Evolutionary conservation across 257 asterid species (phyloP), one percentile per base, ranked within the genome.

Genomic region (Phtheirospermum japonicum): DNA sequence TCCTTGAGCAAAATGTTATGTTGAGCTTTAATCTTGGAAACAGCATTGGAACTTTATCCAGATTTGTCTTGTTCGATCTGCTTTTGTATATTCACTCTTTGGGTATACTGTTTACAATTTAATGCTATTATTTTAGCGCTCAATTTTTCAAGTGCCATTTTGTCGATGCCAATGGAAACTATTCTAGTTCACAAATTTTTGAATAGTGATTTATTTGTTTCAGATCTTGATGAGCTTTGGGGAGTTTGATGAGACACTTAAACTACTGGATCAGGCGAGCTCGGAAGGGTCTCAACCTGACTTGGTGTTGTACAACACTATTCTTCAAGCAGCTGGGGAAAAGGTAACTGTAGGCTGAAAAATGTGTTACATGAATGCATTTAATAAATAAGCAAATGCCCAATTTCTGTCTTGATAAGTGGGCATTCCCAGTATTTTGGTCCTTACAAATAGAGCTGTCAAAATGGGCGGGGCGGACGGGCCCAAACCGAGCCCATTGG

Each of bases 221-320:
- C 73, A 90, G 98, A 75, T 74, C 65, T 53, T 82, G 79, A 59
- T 86, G 78, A 68, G 46, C 67, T 58, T 57, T 53, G 82, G 77
- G 32, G 84, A 79, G 60, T 84, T 84, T 20, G 74, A 65, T 57
- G 85, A 77, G 70, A 86, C 89, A 49, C 67, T 88, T 62, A 59
- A 74, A 65, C 71, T 86, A 67, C 72, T 91, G 49, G 61, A 76
- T 71, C 79, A 63, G 58, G 79, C 77, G 33, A 65, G 40, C 67
- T 72, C 72, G n/a, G 92, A 86, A 64, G 82, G 81, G 75, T 63
- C 80, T 42, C 78, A 57, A 75, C 87, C 85, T 49, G 93, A 91
- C 76, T 23, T 74, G 65, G 57, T 80, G 50, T 56, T 82, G 52
- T 88, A 75, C 81, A 86, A 91, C 80, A 76, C 83, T 59, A 62